Evolutionary conservation across 495 filamentous ascomycete species (phyloP).

Genomic region (Lophiotrema nucula): DNA sequence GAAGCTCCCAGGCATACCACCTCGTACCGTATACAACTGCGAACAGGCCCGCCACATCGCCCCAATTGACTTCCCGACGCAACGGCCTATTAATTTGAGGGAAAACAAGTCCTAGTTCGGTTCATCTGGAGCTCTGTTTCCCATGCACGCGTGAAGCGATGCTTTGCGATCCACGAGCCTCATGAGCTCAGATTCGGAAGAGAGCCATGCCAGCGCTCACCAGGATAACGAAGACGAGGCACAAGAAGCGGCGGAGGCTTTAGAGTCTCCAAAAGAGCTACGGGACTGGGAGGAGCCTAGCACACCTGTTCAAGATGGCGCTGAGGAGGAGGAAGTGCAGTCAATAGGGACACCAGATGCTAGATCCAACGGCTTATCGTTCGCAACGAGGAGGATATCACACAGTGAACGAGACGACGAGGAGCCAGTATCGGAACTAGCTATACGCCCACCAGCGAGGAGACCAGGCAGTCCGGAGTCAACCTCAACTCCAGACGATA

Average conservation of each 20-base stretch:
- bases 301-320: background rate
- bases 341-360: slow-evolving; percentile 1
- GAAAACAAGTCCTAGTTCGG: too few relatives aligned
- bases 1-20: too few relatives aligned
- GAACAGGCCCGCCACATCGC: slow-evolving; percentile 6
- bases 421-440: slow-evolving; percentile 13
- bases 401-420: slow-evolving; percentile 3
- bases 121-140: background rate
- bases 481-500: slow-evolving; percentile 82
- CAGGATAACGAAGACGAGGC: slow-evolving; percentile 24
- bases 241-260: slow-evolving; percentile 6
- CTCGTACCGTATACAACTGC: background rate
- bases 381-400: slow-evolving; percentile 10
- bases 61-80: slow-evolving; percentile 1
- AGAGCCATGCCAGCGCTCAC: slow-evolving; percentile 37
- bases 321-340: slow-evolving; percentile 18
- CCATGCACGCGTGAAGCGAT: slow-evolving; percentile 34
- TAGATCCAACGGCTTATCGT: slow-evolving; percentile 22
- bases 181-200: slow-evolving; percentile 45
- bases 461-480: slow-evolving; percentile 37
- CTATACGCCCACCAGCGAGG: slow-evolving; percentile 1
- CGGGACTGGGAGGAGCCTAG: background rate
- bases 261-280: slow-evolving; percentile 1
- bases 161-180: slow-evolving; percentile 29
- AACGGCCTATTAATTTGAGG: slow-evolving; percentile 9